Evolutionary conservation across 495 filamentous ascomycete species (phyloP).

Genomic region (Pyrenula massariospora): DNA sequence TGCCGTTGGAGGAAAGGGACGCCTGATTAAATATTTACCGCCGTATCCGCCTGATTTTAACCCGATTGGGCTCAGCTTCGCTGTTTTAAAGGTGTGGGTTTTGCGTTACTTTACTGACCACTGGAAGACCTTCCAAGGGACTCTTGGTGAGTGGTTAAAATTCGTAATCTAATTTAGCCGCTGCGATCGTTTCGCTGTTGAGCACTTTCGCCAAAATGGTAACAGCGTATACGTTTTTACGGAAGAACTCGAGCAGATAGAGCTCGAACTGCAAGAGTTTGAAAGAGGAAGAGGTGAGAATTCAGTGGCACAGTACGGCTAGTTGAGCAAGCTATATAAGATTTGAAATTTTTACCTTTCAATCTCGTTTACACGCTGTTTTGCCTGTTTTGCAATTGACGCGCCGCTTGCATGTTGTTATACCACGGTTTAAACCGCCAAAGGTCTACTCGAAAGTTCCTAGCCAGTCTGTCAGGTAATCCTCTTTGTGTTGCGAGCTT

Average conservation of each 20-base stretch:
- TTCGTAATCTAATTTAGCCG: not conserved
- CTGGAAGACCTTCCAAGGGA: not conserved
- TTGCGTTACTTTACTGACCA: not conserved
- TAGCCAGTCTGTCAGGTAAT: not conserved
- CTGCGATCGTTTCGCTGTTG: not conserved
- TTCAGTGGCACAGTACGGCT: not conserved
- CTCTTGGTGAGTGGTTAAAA: not conserved
- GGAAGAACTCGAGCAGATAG: not conserved
- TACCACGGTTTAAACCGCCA: not conserved
- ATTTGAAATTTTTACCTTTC: not conserved
- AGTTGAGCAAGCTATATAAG: not conserved
- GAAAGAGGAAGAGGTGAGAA: not conserved
- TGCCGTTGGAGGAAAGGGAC: not conserved
- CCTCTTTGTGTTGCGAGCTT: not conserved
- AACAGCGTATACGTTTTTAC: not conserved
- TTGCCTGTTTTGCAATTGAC: not conserved
- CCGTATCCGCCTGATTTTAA: conserved; percentile 6
- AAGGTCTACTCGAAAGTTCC: not conserved
- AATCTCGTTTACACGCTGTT: not conserved
- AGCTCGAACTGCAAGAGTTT: not conserved
- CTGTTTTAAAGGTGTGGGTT: conserved; percentile 2
- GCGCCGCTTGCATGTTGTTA: not conserved
- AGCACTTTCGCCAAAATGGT: not conserved
- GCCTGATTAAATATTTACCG: conserved; percentile 1
- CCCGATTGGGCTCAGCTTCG: conserved; percentile 1